phyloP scores from a whole-genome alignment of 108 stramenopile species.

The Halocafeteria seosinensis region DNA sequence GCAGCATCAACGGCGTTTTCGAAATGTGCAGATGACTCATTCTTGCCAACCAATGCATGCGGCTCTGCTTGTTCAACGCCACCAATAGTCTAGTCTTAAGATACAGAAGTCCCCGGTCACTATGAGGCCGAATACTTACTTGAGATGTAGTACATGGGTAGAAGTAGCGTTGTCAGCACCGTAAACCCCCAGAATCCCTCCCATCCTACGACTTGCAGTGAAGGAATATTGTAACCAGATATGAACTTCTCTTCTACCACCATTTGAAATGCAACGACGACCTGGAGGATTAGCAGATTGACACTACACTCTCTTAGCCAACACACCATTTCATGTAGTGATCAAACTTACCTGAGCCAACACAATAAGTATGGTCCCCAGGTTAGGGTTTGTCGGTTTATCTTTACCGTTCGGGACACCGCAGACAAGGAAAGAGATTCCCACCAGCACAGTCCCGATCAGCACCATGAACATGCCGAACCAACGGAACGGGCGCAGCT shows the following conservation, averaged over 20 bases:
- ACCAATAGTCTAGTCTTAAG: too few relatives aligned
- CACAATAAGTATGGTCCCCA: neutral
- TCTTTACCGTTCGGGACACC: neutral
- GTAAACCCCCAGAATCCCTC: neutral
- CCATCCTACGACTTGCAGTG: neutral
- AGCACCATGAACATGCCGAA: neutral
- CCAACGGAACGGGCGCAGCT: neutral
- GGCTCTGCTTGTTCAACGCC: too few relatives aligned
- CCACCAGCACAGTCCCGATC: neutral
- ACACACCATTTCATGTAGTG: too few relatives aligned
- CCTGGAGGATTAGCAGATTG: too few relatives aligned
- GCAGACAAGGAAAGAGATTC: neutral
- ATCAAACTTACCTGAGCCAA: neutral
- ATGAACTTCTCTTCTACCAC: neutral
- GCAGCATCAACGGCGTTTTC: neutral
- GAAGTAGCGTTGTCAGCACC: neutral
- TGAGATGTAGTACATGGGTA: conserved; percentile 3
- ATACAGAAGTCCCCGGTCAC: too few relatives aligned
- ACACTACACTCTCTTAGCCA: too few relatives aligned
- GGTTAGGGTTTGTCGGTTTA: neutral
- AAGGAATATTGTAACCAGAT: neutral
- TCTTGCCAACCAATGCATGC: too few relatives aligned
- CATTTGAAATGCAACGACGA: conserved; percentile 2
- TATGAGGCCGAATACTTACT: too few relatives aligned
- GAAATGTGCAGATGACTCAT: neutral